Evolutionary conservation across 1,139 yeast species (phyloP).

Genomic region (Kurtzmaniella quercitrusa): DNA sequence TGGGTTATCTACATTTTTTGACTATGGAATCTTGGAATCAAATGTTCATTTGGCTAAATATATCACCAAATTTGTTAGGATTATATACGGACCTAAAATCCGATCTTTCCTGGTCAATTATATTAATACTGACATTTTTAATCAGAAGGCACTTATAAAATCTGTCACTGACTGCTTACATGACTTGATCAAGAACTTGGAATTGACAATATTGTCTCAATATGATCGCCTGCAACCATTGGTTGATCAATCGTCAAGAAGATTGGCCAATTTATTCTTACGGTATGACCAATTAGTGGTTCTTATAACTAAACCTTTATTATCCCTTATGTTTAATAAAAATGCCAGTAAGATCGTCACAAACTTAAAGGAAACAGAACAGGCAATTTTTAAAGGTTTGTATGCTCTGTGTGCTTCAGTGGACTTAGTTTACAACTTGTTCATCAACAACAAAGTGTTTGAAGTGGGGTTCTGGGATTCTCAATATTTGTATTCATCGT

Average conservation of each 20-base stretch:
- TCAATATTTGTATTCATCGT: conserved; percentile 44
- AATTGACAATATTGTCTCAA: conserved; percentile 24
- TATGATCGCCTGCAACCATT: conserved; percentile 21
- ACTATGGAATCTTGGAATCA: conserved; percentile 27
- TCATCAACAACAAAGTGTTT: conserved; percentile 32
- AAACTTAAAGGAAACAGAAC: conserved; percentile 22
- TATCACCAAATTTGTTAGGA: conserved; percentile 29
- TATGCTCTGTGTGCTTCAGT: conserved; percentile 38
- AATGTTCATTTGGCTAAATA: conserved; percentile 40
- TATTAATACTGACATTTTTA: conserved; percentile 38
- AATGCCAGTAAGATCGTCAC: conserved; percentile 21
- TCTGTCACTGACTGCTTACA: conserved; percentile 27
- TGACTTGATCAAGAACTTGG: conserved; percentile 29
- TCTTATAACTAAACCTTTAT: conserved; percentile 42
- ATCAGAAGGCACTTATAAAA: conserved; percentile 27
- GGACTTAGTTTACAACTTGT: conserved; percentile 33
- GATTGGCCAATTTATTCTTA: conserved; percentile 36
- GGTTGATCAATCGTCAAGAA: conserved; percentile 19
- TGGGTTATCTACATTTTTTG: conserved; percentile 26
- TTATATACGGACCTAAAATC: conserved; percentile 34
- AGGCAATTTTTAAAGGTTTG: conserved; percentile 36
- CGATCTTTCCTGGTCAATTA: conserved; percentile 36
- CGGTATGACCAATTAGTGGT: conserved; percentile 46
- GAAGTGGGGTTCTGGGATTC: conserved; percentile 51
- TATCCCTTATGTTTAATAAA: conserved; percentile 37